Base-by-base conservation (phyloP, 441 rosid species). In the Erodium texanum region DNA sequence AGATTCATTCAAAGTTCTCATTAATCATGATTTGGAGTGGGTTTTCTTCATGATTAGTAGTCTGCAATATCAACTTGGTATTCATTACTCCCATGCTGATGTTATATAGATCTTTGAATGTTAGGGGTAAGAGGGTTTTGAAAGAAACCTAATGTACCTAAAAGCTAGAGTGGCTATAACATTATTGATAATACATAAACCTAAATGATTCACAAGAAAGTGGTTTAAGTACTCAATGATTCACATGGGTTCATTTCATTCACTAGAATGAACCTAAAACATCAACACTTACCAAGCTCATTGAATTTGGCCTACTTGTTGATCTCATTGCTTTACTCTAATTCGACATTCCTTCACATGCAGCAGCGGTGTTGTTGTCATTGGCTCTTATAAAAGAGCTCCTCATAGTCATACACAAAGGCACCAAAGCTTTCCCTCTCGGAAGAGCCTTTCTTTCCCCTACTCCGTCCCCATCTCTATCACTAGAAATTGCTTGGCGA, bases 401-500 rank as follows among this genome's bases (percentile, higher is more conserved):
- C 54, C 54, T 48, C 54, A 15, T 5, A 48, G 54, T 48, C 18
- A 5, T 22, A 59, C 16, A 59, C 64, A 59, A 59, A 59, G 64
- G 32, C 32, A 23, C 64, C 27, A 14, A 59, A 59, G 32, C 32
- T 59, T 59, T 12, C 27, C 4, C 34, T n/a, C n/a, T n/a, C n/a
- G n/a, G n/a, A n/a, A n/a, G n/a, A n/a, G n/a, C n/a, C n/a, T n/a
- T n/a, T n/a, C n/a, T n/a, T n/a, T n/a, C n/a, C n/a, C n/a, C n/a
- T n/a, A n/a, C n/a, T n/a, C n/a, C n/a, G n/a, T n/a, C n/a, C n/a
- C n/a, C n/a, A n/a, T n/a, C n/a, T n/a, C n/a, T n/a, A n/a, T n/a
- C n/a, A n/a, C 65, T 23, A 41, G 52, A 66, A 74, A 77, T 43
- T 71, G 81, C 34, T 71, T 67, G 15, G 75, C 83, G 18, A 70